A percentile compares a stretch with the other conserved stretches of the same genome.
These are phyloP conservation scores for Uromyces viciae-fabae DNA, from an alignment of 1,284 basidiomycete species.

Conservation along the genomic window DNA sequence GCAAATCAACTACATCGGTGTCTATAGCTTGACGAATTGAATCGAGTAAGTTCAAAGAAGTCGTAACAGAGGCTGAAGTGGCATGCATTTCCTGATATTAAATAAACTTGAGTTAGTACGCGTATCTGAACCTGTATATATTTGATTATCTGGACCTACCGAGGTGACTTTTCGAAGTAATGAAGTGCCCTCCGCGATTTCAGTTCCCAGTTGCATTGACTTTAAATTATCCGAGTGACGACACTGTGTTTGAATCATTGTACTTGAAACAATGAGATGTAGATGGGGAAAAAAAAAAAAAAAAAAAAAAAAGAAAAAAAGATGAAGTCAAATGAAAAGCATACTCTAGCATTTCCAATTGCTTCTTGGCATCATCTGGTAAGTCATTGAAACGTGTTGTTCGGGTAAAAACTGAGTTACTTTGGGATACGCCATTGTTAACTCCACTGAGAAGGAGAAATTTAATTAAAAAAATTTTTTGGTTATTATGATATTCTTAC, in stretches of 20 bases:
- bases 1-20: constrained; percentile 18
- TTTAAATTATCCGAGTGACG: constrained; percentile 26
- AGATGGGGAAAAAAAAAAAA: neutral
- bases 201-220: constrained; percentile 27
- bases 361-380: constrained; percentile 33
- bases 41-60: constrained; percentile 4
- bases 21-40: constrained; percentile 20
- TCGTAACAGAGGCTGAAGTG: constrained; percentile 15
- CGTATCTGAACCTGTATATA: neutral
- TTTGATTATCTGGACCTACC: neutral
- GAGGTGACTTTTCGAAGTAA: constrained; percentile 22
- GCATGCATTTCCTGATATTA: constrained; percentile 23
- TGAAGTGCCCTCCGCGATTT: constrained; percentile 31
- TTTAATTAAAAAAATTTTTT: neutral
- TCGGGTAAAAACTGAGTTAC: constrained; percentile 5
- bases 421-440: neutral
- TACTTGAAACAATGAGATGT: neutral
- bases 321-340: neutral
- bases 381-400: constrained; percentile 36
- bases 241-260: constrained; percentile 41
- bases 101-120: neutral
- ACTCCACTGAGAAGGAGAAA: neutral
- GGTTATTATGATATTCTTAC: neutral
- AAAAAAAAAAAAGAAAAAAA: neutral
- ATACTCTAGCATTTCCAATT: constrained; percentile 40